phyloP scores from a whole-genome alignment of 2,329 filamentous ascomycete species.

The Trichoderma breve region DNA sequence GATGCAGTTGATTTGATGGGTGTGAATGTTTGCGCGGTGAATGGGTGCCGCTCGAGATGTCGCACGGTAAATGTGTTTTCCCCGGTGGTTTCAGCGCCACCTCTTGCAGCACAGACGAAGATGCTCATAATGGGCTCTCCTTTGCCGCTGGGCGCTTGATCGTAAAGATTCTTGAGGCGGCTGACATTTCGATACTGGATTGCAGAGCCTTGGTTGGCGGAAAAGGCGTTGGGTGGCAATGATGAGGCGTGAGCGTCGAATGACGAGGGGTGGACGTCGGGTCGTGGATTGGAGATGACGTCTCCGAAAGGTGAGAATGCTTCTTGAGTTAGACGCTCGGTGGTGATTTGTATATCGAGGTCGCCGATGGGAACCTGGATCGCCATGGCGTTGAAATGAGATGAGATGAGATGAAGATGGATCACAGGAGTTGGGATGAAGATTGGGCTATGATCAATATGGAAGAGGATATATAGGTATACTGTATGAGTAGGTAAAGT shows the following conservation, averaged over 20 bases:
- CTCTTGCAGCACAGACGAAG: conserved; percentile 68
- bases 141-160: conserved; percentile 56
- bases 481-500: background rate
- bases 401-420: background rate
- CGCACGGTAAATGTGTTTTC: conserved; percentile 54
- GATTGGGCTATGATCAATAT: background rate
- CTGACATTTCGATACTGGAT: conserved; percentile 83
- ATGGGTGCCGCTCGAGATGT: conserved; percentile 88
- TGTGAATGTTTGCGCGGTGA: conserved; percentile 89
- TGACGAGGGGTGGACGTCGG: conserved; percentile 50
- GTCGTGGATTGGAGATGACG: conserved; percentile 72
- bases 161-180: conserved; percentile 68
- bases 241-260: conserved; percentile 40
- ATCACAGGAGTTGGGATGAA: background rate
- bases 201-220: conserved; percentile 82
- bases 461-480: background rate
- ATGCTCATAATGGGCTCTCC: conserved; percentile 71
- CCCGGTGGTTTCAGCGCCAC: conserved; percentile 20
- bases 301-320: conserved; percentile 79
- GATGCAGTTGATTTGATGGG: conserved; percentile 60
- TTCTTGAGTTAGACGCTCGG: conserved; percentile 64
- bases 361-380: conserved; percentile 28
- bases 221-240: conserved; percentile 49
- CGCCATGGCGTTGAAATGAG: conserved; percentile 26
- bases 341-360: conserved; percentile 43